Conservation (phyloP, 768 basidiomycete genomes). For the Podaxis sp. region DNA sequence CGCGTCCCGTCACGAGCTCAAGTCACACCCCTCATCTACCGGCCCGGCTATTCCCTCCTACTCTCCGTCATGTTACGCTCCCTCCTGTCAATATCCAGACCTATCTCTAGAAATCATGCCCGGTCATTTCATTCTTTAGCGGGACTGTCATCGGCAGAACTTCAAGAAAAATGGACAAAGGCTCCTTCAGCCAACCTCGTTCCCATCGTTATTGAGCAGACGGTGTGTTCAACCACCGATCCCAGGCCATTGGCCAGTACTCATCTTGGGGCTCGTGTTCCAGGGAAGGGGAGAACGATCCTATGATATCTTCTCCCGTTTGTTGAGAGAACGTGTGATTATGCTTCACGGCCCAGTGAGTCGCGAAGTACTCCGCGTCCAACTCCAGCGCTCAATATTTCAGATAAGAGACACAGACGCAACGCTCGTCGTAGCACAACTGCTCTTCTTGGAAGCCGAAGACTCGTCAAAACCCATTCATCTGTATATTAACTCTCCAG, state of each 20-base stretch:
- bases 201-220: conserved; percentile 93
- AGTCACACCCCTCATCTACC: conserved; percentile 4
- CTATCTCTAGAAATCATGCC: conserved; percentile 10
- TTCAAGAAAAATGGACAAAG: conserved; percentile 34
- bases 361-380: conserved; percentile 15
- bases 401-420: conserved; percentile 92
- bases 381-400: conserved; percentile 13
- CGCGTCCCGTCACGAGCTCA: conserved; percentile 35
- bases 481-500: conserved; percentile 95
- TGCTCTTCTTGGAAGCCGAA: conserved; percentile 95
- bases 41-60: not conserved
- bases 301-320: conserved; percentile 94
- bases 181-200: conserved; percentile 66
- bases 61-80: conserved; percentile 21
- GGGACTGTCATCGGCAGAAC: conserved; percentile 35
- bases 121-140: conserved; percentile 59
- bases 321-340: conserved; percentile 91
- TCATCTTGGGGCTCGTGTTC: conserved; percentile 10
- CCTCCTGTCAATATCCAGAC: conserved; percentile 17
- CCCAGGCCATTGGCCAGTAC: not conserved
- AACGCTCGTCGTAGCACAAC: conserved; percentile 84
- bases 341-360: conserved; percentile 92
- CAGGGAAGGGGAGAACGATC: conserved; percentile 86
- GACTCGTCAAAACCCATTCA: conserved; percentile 94
- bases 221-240: conserved; percentile 41